These are phyloP conservation scores for Pichia occidentalis DNA, from an alignment of 805 yeast genomes.

Conservation along the genomic window DNA sequence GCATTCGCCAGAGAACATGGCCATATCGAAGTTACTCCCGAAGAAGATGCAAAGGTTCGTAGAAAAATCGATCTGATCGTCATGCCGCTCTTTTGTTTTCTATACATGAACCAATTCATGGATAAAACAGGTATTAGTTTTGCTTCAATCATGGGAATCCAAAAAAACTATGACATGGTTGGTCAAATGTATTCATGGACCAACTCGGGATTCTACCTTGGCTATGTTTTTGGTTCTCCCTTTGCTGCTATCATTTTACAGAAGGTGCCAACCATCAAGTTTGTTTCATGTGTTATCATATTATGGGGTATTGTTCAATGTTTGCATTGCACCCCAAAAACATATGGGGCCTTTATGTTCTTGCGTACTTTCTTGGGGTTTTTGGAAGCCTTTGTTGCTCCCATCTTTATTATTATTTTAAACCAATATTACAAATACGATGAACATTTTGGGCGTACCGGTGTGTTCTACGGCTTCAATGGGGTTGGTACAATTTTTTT, in stretches of 20 bases:
- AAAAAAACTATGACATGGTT: constrained; percentile 20
- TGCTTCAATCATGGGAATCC: constrained; percentile 28
- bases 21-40: constrained; percentile 1
- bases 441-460: constrained; percentile 35
- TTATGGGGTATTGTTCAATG: constrained; percentile 30
- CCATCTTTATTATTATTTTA: constrained; percentile 18
- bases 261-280: constrained; percentile 29
- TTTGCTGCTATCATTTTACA: constrained; percentile 28
- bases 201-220: constrained; percentile 31
- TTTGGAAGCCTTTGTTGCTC: constrained; percentile 26
- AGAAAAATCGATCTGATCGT: constrained; percentile 33
- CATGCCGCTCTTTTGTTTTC: constrained; percentile 32
- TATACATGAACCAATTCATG: constrained; percentile 36
- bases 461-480: constrained; percentile 33
- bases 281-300: constrained; percentile 24
- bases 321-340: constrained; percentile 26
- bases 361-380: constrained; percentile 32
- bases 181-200: constrained; percentile 29
- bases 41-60: constrained; percentile 6
- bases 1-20: neutral
- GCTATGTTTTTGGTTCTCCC: constrained; percentile 28
- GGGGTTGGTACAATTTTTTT: constrained; percentile 12
- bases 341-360: constrained; percentile 30
- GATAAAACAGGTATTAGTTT: constrained; percentile 34
- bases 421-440: constrained; percentile 40